Percentiles rank a stretch among this genome's conserved stretches.
These are phyloP conservation scores for Cladosporium sp. DNA, from an alignment of 2,329 filamentous ascomycete genomes.

Conservation along the genomic window DNA sequence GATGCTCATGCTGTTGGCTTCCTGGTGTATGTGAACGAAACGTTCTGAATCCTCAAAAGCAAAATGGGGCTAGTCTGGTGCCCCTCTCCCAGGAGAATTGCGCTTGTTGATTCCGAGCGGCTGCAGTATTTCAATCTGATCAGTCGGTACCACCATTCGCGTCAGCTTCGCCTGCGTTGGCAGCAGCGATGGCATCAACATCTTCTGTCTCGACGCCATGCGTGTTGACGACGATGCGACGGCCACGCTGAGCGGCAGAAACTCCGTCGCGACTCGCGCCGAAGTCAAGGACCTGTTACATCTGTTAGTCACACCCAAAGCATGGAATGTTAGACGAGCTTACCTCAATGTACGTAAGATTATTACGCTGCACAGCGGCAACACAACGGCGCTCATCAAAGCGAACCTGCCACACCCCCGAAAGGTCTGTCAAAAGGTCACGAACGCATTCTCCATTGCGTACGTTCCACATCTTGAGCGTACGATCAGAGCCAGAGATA, in stretches of 20 bases:
- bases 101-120: too few relatives aligned
- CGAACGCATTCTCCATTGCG: conserved; percentile 85
- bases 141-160: neutral
- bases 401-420: conserved; percentile 98
- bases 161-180: conserved; percentile 1
- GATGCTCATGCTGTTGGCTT: too few relatives aligned
- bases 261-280: conserved; percentile 87
- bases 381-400: conserved; percentile 95
- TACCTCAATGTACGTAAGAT: conserved; percentile 92
- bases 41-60: too few relatives aligned
- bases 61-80: too few relatives aligned
- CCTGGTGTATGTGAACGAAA: too few relatives aligned
- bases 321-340: conserved; percentile 28
- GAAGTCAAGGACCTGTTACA: conserved; percentile 82
- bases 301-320: too few relatives aligned
- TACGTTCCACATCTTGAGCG: conserved; percentile 98
- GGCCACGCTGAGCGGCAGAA: conserved; percentile 68
- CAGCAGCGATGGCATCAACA: conserved; percentile 20
- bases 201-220: conserved; percentile 30
- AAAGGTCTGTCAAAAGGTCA: conserved; percentile 86
- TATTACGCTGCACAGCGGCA: conserved; percentile 88
- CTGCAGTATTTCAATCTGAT: neutral
- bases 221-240: conserved; percentile 57
- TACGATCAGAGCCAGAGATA: conserved; percentile 91
- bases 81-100: too few relatives aligned